Base-by-base conservation (phyloP, 2,329 filamentous ascomycete genomes). In the Zymoseptoria pseudotritici region DNA sequence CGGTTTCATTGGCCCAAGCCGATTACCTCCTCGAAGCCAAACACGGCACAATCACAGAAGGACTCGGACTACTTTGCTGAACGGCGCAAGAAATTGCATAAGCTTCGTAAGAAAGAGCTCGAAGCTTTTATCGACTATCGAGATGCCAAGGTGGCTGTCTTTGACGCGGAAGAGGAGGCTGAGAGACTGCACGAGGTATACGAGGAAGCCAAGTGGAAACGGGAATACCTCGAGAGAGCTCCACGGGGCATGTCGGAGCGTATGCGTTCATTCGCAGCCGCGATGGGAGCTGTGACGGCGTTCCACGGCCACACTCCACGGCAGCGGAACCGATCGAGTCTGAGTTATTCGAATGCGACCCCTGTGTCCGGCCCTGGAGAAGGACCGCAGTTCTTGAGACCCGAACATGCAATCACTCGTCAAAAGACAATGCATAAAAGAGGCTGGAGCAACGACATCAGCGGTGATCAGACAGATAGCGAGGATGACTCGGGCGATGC, bases 401-500 rank as follows among this genome's bases (percentile, higher is more conserved):
- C 68, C 6, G 66, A 69, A 13, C 65, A 60, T 50, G 61, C 60
- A 3, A 57, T 67, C 9, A 58, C 61, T n/a, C 60, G 61, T 20
- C 54, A 59, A 7, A 67, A 64, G 59, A 63, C 65, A 9, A 49
- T 56, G 46, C 69, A 71, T 58, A 60, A 62, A 22, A 62, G 70
- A 58, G 69, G 65, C n/a, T 72, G 64, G 63, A 73, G 70, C 54
- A 73, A 67, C 58, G 71, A 73, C 55, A 69, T 73, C 31, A 71
- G 66, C 29, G 69, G 67, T 22, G 71, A 73, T 61, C 71, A 73
- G 54, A 71, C 69, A 5, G 69, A 68, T 58, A 73, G 70, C 55
- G 70, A 67, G 13, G 63, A 70, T 24, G 65, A 67, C 10, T 61
- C 63, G 46, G 57, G 54, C 26, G 65, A 63, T 17, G 50, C 56